Percentiles rank a stretch among this genome's conserved stretches.
These are phyloP conservation scores for Scheffersomyces titani DNA, from an alignment of 1,139 yeast genomes.

Conservation along the genomic window DNA sequence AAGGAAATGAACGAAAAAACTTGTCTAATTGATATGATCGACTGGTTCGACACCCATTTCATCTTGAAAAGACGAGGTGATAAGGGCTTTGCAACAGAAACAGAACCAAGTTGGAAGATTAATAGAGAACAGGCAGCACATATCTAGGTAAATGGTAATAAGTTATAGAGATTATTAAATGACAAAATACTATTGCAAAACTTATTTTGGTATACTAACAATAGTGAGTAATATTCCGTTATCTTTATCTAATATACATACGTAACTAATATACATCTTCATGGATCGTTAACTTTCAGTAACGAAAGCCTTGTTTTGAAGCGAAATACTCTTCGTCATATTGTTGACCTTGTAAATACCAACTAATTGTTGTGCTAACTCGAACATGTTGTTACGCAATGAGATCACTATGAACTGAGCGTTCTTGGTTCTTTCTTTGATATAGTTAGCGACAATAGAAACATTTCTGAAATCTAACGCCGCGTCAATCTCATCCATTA, in stretches of 20 bases:
- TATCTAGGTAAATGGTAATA: constrained; percentile 16
- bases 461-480: constrained; percentile 97
- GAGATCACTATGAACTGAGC: constrained; percentile 97
- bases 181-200: background rate
- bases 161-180: background rate
- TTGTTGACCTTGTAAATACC: constrained; percentile 94
- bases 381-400: constrained; percentile 95
- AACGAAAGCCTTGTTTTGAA: constrained; percentile 60
- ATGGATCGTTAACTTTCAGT: constrained; percentile 3
- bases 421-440: constrained; percentile 90
- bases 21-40: constrained; percentile 64
- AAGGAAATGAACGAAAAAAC: constrained; percentile 66
- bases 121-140: constrained; percentile 30
- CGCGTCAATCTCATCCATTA: constrained; percentile 99
- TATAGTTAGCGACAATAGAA: constrained; percentile 94
- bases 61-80: constrained; percentile 67
- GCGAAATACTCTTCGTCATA: constrained; percentile 82
- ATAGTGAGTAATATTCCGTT: constrained; percentile 1
- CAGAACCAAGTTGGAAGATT: constrained; percentile 55
- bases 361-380: constrained; percentile 87
- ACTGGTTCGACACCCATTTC: constrained; percentile 79
- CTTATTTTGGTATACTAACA: background rate
- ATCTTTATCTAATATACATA: background rate
- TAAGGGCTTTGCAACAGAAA: constrained; percentile 61
- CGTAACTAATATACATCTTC: background rate